phyloP scores from a whole-genome alignment of 169 alveolate genomes.

The Plasmodium adleri region DNA sequence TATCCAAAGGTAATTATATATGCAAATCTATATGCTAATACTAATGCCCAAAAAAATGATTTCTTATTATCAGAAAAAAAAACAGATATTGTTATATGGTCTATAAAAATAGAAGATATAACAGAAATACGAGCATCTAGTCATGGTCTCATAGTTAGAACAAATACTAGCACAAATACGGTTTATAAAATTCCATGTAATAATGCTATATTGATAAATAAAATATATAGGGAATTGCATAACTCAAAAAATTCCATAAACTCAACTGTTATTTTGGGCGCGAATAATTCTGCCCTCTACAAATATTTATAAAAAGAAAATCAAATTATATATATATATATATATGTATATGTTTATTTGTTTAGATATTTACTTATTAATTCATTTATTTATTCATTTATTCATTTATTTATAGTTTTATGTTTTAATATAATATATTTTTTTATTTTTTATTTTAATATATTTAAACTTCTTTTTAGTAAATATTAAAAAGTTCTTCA shows the following conservation, averaged over 20 bases:
- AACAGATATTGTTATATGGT: constrained; percentile 73
- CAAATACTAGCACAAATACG: constrained; percentile 7
- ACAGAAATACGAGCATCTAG: constrained; percentile 73
- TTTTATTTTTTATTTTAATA: no score
- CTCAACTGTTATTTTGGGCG: constrained; percentile 59
- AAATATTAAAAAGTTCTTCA: no score
- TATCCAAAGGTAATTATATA: constrained; percentile 73
- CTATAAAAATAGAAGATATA: constrained; percentile 68
- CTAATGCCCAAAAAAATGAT: constrained; percentile 11
- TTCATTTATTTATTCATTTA: no score
- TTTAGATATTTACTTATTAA: background rate
- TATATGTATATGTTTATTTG: background rate
- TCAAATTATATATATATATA: background rate
- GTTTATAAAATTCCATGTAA: constrained; percentile 74
- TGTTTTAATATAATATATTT: no score
- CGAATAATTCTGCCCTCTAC: background rate
- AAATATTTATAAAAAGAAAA: background rate
- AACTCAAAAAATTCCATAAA: constrained; percentile 65
- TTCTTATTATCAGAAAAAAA: constrained; percentile 30
- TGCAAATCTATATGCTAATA: constrained; percentile 67
- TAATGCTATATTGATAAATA: constrained; percentile 53
- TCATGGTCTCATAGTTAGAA: constrained; percentile 56
- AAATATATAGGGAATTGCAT: constrained; percentile 61
- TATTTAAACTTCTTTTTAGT: no score
- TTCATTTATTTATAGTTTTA: no score